Evolutionary conservation across 1,139 yeast genomes (phyloP).

Genomic region (Saccharomycopsis phalli): DNA sequence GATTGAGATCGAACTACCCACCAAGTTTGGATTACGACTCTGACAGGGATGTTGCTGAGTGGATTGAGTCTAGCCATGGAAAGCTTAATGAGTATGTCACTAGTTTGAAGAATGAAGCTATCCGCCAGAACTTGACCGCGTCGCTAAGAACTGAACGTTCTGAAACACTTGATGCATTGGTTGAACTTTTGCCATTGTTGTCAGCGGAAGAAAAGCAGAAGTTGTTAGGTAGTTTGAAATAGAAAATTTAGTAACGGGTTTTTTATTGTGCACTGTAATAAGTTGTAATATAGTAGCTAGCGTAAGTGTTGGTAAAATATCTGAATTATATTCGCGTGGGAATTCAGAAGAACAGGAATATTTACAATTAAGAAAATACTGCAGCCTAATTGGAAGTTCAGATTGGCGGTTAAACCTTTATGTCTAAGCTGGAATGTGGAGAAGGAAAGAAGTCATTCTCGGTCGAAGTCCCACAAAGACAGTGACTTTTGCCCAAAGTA

Average conservation of each 20-base stretch:
- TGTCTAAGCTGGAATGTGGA: no score
- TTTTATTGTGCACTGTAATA: no score
- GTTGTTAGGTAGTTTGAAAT: constrained; percentile 11
- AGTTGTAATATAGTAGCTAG: no score
- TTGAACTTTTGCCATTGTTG: constrained; percentile 51
- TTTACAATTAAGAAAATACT: no score
- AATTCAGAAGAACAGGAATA: no score
- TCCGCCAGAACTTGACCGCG: constrained; percentile 52
- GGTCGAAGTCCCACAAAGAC: no score
- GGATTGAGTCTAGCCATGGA: constrained; percentile 76
- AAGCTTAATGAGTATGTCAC: constrained; percentile 53
- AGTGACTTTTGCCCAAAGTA: no score
- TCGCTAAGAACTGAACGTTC: constrained; percentile 50
- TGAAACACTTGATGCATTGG: constrained; percentile 47
- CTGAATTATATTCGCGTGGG: no score
- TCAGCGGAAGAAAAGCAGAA: constrained; percentile 54
- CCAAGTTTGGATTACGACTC: constrained; percentile 59
- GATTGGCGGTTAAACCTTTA: no score
- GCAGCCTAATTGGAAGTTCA: no score
- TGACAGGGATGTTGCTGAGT: constrained; percentile 72
- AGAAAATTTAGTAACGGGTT: not conserved
- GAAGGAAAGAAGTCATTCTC: no score
- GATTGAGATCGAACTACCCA: constrained; percentile 84
- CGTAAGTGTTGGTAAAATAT: no score
- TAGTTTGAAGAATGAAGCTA: constrained; percentile 55